phyloP scores from a whole-genome alignment of 305 asterid species.

The Plantago coronopus region DNA sequence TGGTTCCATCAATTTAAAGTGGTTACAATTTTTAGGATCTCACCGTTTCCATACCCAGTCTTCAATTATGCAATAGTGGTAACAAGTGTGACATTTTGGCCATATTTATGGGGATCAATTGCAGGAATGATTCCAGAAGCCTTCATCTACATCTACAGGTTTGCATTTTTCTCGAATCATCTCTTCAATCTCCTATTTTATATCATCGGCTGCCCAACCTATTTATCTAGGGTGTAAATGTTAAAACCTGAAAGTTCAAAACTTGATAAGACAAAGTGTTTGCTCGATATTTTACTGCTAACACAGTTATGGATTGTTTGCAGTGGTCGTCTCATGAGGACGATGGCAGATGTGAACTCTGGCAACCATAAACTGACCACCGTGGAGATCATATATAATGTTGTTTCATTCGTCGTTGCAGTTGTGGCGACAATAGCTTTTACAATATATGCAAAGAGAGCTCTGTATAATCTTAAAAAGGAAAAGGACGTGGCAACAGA shows the following conservation, averaged over 20 bases:
- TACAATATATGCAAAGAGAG: conserved; percentile 60
- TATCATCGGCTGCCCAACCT: background rate
- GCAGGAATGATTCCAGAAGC: conserved; percentile 82
- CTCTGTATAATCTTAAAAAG: conserved; percentile 43
- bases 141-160: conserved; percentile 75
- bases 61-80: conserved; percentile 75
- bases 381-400: conserved; percentile 60
- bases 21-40: conserved; percentile 60
- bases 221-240: background rate
- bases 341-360: conserved; percentile 59
- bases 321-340: conserved; percentile 75
- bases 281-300: background rate
- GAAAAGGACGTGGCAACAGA: conserved; percentile 30
- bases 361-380: conserved; percentile 52
- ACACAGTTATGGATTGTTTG: conserved; percentile 16
- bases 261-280: background rate
- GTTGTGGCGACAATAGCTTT: conserved; percentile 45
- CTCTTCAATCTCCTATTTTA: background rate
- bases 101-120: conserved; percentile 65
- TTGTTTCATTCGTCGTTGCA: conserved; percentile 51
- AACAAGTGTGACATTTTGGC: conserved; percentile 74
- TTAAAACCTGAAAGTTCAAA: background rate
- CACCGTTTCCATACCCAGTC: conserved; percentile 73
- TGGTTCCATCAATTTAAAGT: conserved; percentile 74
- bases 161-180: background rate